Conservation (phyloP, 805 yeast species). For the Allodekkera sacchari region DNA sequence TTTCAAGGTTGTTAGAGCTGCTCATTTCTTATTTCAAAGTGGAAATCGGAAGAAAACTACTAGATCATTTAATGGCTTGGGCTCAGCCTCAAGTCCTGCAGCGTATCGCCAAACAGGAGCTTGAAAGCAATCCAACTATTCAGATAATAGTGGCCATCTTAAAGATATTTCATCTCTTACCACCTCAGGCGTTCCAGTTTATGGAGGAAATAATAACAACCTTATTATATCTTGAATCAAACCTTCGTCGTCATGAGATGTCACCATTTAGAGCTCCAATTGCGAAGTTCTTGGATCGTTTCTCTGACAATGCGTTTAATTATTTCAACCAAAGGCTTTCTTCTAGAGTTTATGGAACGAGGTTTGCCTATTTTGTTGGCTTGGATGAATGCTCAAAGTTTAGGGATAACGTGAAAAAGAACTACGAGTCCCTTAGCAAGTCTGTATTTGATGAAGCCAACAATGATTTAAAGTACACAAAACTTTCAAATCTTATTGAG, state of each 20-base stretch:
- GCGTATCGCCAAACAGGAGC: conserved; percentile 68
- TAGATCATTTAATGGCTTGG: conserved; percentile 95
- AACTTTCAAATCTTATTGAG: conserved; percentile 69
- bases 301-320: conserved; percentile 63
- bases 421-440: conserved; percentile 40
- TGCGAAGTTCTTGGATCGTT: conserved; percentile 77
- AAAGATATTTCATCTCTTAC: conserved; percentile 84
- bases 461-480: conserved; percentile 47
- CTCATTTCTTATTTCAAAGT: conserved; percentile 91
- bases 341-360: conserved; percentile 54
- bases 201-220: conserved; percentile 80
- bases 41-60: conserved; percentile 86
- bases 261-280: conserved; percentile 92
- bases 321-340: conserved; percentile 62
- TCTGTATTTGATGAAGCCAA: conserved; percentile 39
- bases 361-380: conserved; percentile 58
- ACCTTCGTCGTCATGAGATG: conserved; percentile 71
- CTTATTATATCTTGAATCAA: conserved; percentile 69
- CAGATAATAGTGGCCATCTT: conserved; percentile 84
- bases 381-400: conserved; percentile 48
- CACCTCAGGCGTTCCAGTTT: conserved; percentile 86
- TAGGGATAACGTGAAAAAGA: conserved; percentile 45
- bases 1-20: conserved; percentile 77
- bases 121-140: conserved; percentile 73
- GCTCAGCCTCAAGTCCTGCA: conserved; percentile 77